These are phyloP conservation scores for Hypoxylon intermedium DNA, from an alignment of 495 filamentous ascomycete species.

Conservation along the genomic window DNA sequence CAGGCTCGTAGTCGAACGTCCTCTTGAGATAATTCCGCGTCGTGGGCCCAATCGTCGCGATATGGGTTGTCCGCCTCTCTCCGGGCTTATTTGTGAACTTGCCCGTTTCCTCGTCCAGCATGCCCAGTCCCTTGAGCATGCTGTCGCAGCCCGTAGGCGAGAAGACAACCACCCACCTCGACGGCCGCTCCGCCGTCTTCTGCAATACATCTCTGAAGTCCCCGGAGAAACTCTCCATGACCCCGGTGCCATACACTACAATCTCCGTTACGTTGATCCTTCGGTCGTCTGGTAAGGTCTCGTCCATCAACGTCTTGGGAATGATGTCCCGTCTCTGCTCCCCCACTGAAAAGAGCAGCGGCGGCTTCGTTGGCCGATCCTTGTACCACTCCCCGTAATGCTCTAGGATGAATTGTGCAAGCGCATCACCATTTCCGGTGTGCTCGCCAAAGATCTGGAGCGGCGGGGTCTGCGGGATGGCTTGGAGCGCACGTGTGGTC, in stretches of 20 bases:
- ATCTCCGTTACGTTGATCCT: conserved; percentile 75
- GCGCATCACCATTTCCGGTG: conserved; percentile 79
- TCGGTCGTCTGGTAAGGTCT: conserved; percentile 45
- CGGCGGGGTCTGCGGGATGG: conserved; percentile 56
- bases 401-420: conserved; percentile 77
- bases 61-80: conserved; percentile 54
- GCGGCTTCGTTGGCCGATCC: conserved; percentile 55
- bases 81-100: conserved; percentile 45
- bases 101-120: conserved; percentile 59
- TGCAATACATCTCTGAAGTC: conserved; percentile 62
- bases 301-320: conserved; percentile 73
- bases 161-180: conserved; percentile 89
- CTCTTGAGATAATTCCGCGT: conserved; percentile 76
- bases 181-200: conserved; percentile 46
- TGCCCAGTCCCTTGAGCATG: conserved; percentile 72
- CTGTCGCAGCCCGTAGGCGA: conserved; percentile 87
- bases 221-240: conserved; percentile 73
- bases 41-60: conserved; percentile 94
- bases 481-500: conserved; percentile 74
- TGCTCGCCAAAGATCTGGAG: conserved; percentile 74
- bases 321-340: conserved; percentile 89
- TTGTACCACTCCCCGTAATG: conserved; percentile 65
- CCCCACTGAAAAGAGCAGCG: conserved; percentile 84
- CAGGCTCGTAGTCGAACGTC: conserved; percentile 73
- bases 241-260: conserved; percentile 84